These are phyloP conservation scores for Piromyces finnis DNA, from an alignment of 192 early-diverging fungal genomes.

Conservation along the genomic window DNA sequence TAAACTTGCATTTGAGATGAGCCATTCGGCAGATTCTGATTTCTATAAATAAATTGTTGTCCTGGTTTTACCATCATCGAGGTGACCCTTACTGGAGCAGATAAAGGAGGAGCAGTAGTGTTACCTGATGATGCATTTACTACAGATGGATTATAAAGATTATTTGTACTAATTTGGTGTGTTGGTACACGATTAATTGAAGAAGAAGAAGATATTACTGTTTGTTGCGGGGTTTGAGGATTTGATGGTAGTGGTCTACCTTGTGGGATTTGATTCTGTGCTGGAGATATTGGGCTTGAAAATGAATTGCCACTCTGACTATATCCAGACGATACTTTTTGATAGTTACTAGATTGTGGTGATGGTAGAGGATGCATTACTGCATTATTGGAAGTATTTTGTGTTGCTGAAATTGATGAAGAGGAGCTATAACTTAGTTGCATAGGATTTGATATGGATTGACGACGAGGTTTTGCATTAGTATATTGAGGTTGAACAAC, in stretches of 20 bases:
- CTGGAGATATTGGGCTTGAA: not conserved
- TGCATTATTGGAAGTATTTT: no score
- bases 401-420: no score
- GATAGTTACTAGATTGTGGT: not conserved
- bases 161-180: not conserved
- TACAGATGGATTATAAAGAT: not conserved
- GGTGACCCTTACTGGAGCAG: not conserved
- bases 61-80: not conserved
- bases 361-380: not conserved
- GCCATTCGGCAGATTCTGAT: not conserved
- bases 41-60: not conserved
- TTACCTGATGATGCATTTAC: not conserved
- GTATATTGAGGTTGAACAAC: no score
- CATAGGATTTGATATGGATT: not conserved
- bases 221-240: not conserved
- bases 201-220: not conserved
- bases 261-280: not conserved
- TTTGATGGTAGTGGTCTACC: not conserved
- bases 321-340: not conserved
- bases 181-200: not conserved
- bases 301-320: not conserved
- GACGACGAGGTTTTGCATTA: no score
- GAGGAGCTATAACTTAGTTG: not conserved
- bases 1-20: not conserved
- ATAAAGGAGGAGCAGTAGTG: not conserved